Evolutionary conservation across 192 early-diverging fungal genomes (phyloP).

Genomic region (Glomus cerebriforme): DNA sequence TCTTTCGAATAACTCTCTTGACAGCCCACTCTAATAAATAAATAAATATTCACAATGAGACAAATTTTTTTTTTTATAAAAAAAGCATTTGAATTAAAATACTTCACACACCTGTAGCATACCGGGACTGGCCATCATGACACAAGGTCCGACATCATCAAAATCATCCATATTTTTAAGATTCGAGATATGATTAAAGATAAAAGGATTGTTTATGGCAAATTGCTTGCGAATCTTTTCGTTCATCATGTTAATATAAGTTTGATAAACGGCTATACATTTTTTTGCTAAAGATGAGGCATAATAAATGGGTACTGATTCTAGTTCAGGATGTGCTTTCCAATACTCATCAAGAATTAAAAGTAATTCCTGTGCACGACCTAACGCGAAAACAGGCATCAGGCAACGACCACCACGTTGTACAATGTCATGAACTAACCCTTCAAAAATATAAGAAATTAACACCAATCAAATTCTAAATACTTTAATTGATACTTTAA

Average conservation of each 20-base stretch:
- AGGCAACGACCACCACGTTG: constrained; percentile 87
- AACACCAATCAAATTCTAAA: background rate
- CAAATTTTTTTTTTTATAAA: background rate
- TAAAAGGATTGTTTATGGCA: constrained; percentile 88
- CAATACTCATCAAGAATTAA: constrained; percentile 98
- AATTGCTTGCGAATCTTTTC: constrained; percentile 87
- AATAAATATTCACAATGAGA: background rate
- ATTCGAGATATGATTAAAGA: constrained; percentile 94
- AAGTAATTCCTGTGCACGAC: constrained; percentile 94
- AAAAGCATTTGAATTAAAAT: background rate
- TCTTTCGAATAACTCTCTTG: constrained; percentile 91
- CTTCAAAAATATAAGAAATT: constrained; percentile 28
- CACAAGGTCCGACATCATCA: constrained; percentile 95
- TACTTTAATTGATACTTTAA: background rate
- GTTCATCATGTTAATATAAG: constrained; percentile 99
- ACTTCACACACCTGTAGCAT: constrained; percentile 81
- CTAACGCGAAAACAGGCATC: constrained; percentile 96
- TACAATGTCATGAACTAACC: constrained; percentile 82
- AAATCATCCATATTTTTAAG: constrained; percentile 83
- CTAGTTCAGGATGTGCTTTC: constrained; percentile 84
- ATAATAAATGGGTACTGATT: constrained; percentile 94
- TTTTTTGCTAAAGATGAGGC: constrained; percentile 93
- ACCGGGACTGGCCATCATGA: constrained; percentile 98
- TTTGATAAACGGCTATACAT: constrained; percentile 96
- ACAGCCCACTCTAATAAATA: constrained; percentile 79